A percentile compares a stretch with the other conserved stretches of the same genome.
phyloP scores from a whole-genome alignment of 192 early-diverging fungal genomes.

The Coemansia erecta region DNA sequence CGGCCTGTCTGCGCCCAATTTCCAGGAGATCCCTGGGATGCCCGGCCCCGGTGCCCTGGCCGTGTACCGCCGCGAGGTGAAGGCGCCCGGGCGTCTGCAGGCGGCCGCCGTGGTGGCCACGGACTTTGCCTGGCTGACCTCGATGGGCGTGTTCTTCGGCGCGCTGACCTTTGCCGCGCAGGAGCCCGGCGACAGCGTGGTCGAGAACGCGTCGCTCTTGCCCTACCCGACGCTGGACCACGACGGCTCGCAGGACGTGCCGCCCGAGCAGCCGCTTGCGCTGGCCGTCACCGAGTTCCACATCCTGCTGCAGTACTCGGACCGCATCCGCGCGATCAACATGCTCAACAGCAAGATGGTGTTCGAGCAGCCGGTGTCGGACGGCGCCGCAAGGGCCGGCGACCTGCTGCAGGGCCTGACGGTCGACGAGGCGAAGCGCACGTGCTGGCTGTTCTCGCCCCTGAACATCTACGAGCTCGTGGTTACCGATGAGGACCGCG shows the following conservation, averaged over 20 bases:
- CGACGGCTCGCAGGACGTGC: slow-evolving; percentile 7
- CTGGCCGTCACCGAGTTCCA: slow-evolving; percentile 89
- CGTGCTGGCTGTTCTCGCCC: slow-evolving; percentile 92
- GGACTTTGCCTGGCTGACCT: slow-evolving; percentile 90
- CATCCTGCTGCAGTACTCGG: slow-evolving; percentile 78
- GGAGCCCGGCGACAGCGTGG: slow-evolving; percentile 72
- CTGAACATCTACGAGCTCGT: slow-evolving; percentile 84
- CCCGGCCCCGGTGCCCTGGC: slow-evolving; percentile 37
- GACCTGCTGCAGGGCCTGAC: slow-evolving; percentile 68
- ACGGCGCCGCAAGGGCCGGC: slow-evolving; percentile 23
- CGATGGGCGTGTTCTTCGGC: slow-evolving; percentile 85
- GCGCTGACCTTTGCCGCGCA: slow-evolving; percentile 74
- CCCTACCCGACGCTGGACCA: slow-evolving; percentile 66
- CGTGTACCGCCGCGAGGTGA: slow-evolving; percentile 32
- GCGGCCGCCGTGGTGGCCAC: slow-evolving; percentile 27
- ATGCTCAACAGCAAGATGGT: slow-evolving; percentile 78
- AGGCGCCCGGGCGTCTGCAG: background rate
- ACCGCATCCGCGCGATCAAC: slow-evolving; percentile 73
- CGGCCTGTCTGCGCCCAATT: slow-evolving; percentile 63
- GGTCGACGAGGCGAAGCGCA: slow-evolving; percentile 75
- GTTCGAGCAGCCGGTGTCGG: slow-evolving; percentile 72
- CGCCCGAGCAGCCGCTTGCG: slow-evolving; percentile 64
- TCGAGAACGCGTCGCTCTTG: slow-evolving; percentile 76
- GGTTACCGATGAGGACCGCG: slow-evolving; percentile 86
- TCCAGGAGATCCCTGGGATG: slow-evolving; percentile 64